These are phyloP conservation scores for Annulohypoxylon stygium DNA, from an alignment of 495 filamentous ascomycete genomes.

Conservation along the genomic window DNA sequence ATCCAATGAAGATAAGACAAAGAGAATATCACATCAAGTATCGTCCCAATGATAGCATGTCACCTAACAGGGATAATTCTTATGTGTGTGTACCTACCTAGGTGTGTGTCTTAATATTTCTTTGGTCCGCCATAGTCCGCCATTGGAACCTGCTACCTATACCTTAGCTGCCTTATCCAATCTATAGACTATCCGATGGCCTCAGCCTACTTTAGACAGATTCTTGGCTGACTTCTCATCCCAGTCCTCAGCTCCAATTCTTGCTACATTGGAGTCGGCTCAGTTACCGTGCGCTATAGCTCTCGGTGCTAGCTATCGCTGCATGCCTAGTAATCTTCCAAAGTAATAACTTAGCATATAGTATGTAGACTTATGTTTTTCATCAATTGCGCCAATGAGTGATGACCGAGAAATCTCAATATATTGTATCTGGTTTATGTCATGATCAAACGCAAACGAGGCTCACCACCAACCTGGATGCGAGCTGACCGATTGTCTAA, in stretches of 20 bases:
- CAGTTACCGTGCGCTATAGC: background rate
- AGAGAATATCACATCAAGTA: slow-evolving; percentile 18
- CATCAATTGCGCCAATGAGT: background rate
- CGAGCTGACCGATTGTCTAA: slow-evolving; percentile 36
- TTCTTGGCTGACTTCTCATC: slow-evolving; percentile 14
- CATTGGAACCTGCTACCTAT: too few relatives aligned
- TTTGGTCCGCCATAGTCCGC: slow-evolving; percentile 15
- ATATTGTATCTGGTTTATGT: slow-evolving; percentile 5
- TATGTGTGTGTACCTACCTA: slow-evolving; percentile 2
- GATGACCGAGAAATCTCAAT: background rate
- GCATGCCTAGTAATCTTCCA: background rate
- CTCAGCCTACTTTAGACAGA: slow-evolving; percentile 11
- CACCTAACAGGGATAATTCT: slow-evolving; percentile 32
- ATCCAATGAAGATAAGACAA: slow-evolving; percentile 30
- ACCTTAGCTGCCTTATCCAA: slow-evolving; percentile 2
- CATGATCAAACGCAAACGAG: slow-evolving; percentile 25
- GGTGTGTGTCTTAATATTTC: slow-evolving; percentile 32
- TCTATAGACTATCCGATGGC: slow-evolving; percentile 15
- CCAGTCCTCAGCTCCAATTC: slow-evolving; percentile 18
- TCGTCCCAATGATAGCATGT: slow-evolving; percentile 27
- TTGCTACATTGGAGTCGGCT: slow-evolving; percentile 4
- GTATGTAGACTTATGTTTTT: background rate
- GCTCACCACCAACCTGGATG: slow-evolving; percentile 25
- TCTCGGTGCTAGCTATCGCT: background rate
- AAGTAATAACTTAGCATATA: background rate